Conservation (phyloP, 495 filamentous ascomycete genomes). For the Aspergillus wentii region DNA sequence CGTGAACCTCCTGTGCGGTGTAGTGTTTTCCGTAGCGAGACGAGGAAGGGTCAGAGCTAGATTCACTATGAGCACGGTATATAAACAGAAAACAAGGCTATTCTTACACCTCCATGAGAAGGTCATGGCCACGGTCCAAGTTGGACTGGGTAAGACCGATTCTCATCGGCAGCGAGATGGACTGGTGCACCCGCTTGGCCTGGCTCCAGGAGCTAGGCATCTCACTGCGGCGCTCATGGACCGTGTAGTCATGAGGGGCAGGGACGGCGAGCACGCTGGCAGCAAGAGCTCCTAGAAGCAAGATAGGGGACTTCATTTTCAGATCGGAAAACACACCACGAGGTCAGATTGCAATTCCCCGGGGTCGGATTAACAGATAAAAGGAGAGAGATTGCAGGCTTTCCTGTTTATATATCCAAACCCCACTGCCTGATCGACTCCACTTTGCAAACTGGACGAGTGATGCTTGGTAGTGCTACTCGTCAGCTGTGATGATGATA, state of each 20-base stretch:
- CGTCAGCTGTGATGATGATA: no score
- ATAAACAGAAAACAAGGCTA: not conserved
- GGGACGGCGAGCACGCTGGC: slow-evolving; percentile 26
- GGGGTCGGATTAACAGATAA: no score
- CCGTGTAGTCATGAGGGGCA: slow-evolving; percentile 20
- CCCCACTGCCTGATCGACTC: no score
- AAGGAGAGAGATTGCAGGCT: no score
- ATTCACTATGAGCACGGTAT: not conserved
- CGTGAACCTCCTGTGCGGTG: slow-evolving; percentile 49
- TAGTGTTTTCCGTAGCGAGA: slow-evolving; percentile 51
- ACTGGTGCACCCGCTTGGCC: slow-evolving; percentile 20
- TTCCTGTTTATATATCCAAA: no score
- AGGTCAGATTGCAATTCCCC: not conserved
- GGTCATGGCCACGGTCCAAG: slow-evolving; percentile 46
- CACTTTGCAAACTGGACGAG: no score
- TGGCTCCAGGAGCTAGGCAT: slow-evolving; percentile 30
- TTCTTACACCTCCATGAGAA: slow-evolving; percentile 48
- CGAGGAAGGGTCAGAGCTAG: slow-evolving; percentile 37
- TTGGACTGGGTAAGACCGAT: slow-evolving; percentile 54
- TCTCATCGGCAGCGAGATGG: slow-evolving; percentile 44
- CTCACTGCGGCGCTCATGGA: slow-evolving; percentile 37
- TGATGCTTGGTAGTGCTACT: no score
- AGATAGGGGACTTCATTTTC: slow-evolving; percentile 26
- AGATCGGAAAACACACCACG: no score
- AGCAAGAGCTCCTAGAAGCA: slow-evolving; percentile 24